Evolutionary conservation across 2,329 filamentous ascomycete species (phyloP).

Genomic region (Diaporthe ilicicola): DNA sequence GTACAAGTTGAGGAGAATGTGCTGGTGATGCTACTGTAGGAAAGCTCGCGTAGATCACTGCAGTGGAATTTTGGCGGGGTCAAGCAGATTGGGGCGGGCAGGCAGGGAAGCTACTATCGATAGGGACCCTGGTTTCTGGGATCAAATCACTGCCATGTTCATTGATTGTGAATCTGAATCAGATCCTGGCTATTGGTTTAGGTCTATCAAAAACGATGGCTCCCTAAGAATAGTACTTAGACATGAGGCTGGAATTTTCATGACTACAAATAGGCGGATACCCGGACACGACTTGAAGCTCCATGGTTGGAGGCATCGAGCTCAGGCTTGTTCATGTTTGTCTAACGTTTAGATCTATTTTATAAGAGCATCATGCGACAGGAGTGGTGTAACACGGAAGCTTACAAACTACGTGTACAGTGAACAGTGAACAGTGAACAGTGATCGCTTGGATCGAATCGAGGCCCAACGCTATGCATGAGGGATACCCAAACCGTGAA

Average conservation of each 20-base stretch:
- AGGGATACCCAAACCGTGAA: neutral
- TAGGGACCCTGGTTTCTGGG: neutral
- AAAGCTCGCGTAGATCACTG: constrained; percentile 5
- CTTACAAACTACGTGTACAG: neutral
- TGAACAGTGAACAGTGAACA: too few relatives aligned
- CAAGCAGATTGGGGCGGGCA: constrained; percentile 15
- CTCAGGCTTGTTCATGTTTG: neutral
- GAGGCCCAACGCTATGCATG: neutral
- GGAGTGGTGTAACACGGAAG: neutral
- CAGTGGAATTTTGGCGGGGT: constrained; percentile 33
- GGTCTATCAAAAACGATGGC: too few relatives aligned
- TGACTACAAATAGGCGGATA: neutral
- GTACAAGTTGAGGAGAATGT: neutral
- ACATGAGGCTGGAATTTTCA: neutral
- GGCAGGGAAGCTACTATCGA: constrained; percentile 15
- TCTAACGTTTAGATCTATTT: neutral
- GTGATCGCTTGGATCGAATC: neutral
- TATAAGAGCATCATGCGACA: neutral
- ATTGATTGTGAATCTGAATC: too few relatives aligned
- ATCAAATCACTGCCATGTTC: neutral
- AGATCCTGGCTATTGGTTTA: too few relatives aligned
- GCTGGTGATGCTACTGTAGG: neutral
- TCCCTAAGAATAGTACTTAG: neutral
- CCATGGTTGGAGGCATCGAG: neutral
- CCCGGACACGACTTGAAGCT: neutral